Evolutionary conservation across 73 alveolate species (phyloP).

Genomic region (Tetrahymena borealis): DNA sequence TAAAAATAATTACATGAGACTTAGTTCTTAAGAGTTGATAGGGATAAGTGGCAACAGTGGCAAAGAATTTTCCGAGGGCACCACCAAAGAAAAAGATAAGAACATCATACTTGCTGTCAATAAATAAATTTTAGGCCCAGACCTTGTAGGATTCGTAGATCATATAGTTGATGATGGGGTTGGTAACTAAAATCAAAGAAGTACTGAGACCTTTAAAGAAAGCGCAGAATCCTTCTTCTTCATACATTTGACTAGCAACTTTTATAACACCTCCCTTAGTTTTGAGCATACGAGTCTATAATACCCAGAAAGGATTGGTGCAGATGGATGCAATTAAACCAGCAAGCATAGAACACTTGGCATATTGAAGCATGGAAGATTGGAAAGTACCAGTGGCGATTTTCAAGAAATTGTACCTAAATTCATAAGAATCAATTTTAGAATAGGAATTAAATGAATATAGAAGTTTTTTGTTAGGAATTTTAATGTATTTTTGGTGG

Average conservation of each 20-base stretch:
- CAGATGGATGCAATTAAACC: not conserved
- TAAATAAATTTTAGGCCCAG: not conserved
- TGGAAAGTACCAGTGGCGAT: not conserved
- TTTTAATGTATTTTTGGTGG: not conserved
- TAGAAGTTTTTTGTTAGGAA: not conserved
- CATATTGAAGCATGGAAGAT: not conserved
- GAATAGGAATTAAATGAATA: not conserved
- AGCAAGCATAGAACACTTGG: constrained; percentile 6
- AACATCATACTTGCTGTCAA: not conserved
- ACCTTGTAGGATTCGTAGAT: not conserved
- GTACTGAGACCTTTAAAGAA: constrained; percentile 9
- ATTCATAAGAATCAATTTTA: not conserved
- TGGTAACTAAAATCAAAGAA: not conserved
- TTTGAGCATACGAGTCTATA: not conserved
- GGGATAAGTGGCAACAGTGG: constrained; percentile 1
- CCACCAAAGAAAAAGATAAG: not conserved
- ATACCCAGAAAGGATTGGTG: constrained; percentile 3
- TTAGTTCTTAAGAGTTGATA: not conserved
- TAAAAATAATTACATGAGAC: not conserved
- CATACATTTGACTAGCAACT: not conserved
- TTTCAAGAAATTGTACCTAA: not conserved
- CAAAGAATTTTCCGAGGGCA: not conserved
- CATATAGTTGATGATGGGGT: constrained; percentile 8
- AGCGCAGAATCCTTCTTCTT: constrained; percentile 3
- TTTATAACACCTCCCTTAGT: not conserved